A percentile compares a stretch with the other conserved stretches of the same genome.
These are phyloP conservation scores for Wallacemonas sp. DNA, from an alignment of 208 protist species.

Conservation along the genomic window DNA sequence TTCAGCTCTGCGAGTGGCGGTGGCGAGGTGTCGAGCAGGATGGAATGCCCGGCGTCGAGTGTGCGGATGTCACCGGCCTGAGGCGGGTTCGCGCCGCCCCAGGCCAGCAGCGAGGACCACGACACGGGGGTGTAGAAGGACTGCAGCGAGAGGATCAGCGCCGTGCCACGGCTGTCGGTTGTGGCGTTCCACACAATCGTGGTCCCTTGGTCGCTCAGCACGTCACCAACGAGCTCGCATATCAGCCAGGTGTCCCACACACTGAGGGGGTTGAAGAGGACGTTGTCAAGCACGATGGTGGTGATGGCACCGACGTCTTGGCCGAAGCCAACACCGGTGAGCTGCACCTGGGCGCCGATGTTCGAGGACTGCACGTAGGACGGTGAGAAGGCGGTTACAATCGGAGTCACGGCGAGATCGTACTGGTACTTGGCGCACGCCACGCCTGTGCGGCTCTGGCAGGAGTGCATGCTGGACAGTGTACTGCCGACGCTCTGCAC, in stretches of 20 bases:
- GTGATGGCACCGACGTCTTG: constrained; percentile 20
- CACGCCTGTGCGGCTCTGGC: constrained; percentile 26
- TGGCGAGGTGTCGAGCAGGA: constrained; percentile 45
- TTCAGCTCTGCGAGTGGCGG: constrained; percentile 28
- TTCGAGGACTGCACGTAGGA: constrained; percentile 18
- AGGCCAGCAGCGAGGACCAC: constrained; percentile 51
- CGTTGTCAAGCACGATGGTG: constrained; percentile 31
- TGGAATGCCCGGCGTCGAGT: constrained; percentile 22
- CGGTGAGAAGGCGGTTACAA: constrained; percentile 34
- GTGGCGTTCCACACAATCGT: constrained; percentile 22
- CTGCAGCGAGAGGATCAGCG: constrained; percentile 29
- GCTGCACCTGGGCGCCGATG: constrained; percentile 20
- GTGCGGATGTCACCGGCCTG: constrained; percentile 24
- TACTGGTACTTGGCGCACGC: constrained; percentile 40
- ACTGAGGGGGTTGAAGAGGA: constrained; percentile 20
- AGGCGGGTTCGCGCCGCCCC: constrained; percentile 28
- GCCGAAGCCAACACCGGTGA: constrained; percentile 35
- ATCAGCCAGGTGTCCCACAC: constrained; percentile 28
- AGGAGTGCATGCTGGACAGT: constrained; percentile 31
- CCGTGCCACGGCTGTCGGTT: constrained; percentile 18
- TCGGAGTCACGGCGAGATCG: constrained; percentile 25
- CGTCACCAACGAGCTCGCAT: constrained; percentile 30
- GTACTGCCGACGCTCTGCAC: neutral
- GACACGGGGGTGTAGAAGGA: constrained; percentile 38
- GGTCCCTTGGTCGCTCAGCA: constrained; percentile 19